Evolutionary conservation across 345 rosid species (phyloP), one percentile per base, ranked within the genome.

Genomic region (Hypericum perforatum): DNA sequence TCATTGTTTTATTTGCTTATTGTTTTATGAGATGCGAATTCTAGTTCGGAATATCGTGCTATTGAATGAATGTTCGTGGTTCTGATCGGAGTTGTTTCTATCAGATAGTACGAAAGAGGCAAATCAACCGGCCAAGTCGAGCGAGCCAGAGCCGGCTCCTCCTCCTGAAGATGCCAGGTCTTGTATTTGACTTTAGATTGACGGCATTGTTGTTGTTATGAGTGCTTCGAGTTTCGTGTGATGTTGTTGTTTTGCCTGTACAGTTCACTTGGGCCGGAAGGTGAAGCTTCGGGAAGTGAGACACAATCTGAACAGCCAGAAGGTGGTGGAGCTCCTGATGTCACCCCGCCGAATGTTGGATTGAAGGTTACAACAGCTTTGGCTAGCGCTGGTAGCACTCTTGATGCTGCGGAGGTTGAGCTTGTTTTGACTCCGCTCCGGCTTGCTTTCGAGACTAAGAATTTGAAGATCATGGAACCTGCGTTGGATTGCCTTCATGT

Each of bases 401-500:
- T 92, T 67, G 89, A 79, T 53, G 97, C 63, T 41, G 76, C 91
- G 58, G 86, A 85, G 65, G 84, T 69, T 45, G 97, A 88, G 75
- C 85, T 92, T 80, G 94, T 82, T 62, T 63, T 92, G 69, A 86
- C 80, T 74, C 95, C 94, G 66, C 89, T 92, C 16, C 85, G 86
- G 57, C 80, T 88, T 69, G 94, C 98, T 58, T 82, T 88, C 54
- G 94, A 92, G 74, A 85, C 98, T 11, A 92, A 85, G 82, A 83
- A 77, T 77, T 64, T 82, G 66, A 92, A 82, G 72, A 66, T 92
- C 64, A 61, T 85, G 49, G 97, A 92, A 70, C 81, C 90, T 73
- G 95, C 98, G 54, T 76, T 92, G 82, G 98, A 92, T 75, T 92
- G 97, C 74, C 94, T 88, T 70, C 97, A 89, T 80, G 98, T 89